Conservation (phyloP, 2,329 filamentous ascomycete species). For the Orbilia ellipsospora region DNA sequence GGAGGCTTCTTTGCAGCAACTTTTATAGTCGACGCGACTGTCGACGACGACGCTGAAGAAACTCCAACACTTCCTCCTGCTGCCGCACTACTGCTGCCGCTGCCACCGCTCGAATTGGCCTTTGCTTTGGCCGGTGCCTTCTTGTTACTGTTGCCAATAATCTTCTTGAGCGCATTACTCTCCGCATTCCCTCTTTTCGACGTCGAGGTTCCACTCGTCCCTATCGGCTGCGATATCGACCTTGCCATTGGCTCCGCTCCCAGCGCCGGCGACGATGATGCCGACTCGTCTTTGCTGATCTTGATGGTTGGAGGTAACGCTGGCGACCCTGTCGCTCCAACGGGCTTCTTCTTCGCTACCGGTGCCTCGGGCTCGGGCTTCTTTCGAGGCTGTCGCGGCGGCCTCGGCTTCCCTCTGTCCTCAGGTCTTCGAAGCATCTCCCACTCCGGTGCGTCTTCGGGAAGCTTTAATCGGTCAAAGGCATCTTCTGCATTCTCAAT, state of each 20-base stretch:
- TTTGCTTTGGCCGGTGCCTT: constrained; percentile 40
- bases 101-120: constrained; percentile 18
- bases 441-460: constrained; percentile 58
- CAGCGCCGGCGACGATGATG: constrained; percentile 14
- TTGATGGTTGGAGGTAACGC: constrained; percentile 51
- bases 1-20: constrained; percentile 9
- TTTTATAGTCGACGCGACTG: constrained; percentile 5
- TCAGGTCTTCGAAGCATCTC: constrained; percentile 58
- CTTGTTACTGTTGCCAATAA: constrained; percentile 49
- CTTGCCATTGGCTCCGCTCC: constrained; percentile 55
- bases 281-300: constrained; percentile 48
- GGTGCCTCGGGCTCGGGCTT: constrained; percentile 29
- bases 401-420: constrained; percentile 57
- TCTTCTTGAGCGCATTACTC: constrained; percentile 49
- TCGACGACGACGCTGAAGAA: not conserved
- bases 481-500: constrained; percentile 58
- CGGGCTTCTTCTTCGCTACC: constrained; percentile 56
- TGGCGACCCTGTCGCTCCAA: constrained; percentile 40
- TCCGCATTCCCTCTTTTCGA: constrained; percentile 43
- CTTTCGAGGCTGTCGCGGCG: constrained; percentile 42
- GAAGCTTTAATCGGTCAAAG: constrained; percentile 57
- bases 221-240: constrained; percentile 54
- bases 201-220: constrained; percentile 5
- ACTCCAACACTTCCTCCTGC: not conserved
- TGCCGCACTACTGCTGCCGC: not conserved